Base-by-base conservation (phyloP, 768 basidiomycete species). In the Amanita rimosa region DNA sequence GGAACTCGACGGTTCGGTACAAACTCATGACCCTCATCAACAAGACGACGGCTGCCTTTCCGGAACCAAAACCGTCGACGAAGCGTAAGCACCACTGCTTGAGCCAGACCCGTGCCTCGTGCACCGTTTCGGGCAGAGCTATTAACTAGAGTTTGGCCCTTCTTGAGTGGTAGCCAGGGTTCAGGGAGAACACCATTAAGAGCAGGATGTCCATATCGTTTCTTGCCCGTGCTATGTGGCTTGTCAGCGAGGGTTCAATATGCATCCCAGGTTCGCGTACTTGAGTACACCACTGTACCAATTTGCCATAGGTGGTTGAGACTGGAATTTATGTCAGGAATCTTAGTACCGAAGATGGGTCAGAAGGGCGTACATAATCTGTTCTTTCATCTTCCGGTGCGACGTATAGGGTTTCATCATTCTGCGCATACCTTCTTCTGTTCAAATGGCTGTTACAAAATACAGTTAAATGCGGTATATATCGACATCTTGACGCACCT, bases 301-400 rank as follows among this genome's bases (percentile, higher is more conserved):
- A 57, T 90, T 90, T 11, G 86, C 83, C 89, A 98, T 93, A 0
- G 95, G 95, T 0, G 95, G 94, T 63, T 98, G 95, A 0, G 90
- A 92, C 85, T 93, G 44, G 37, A 51, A 55, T 45, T 26, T 5
- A 36, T 46, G 53, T 55, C 44, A 51, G 50, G 27, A 44, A 57
- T 37, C 2, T 24, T 24, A 24, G 35, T 19, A 36, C 39, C 27
- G 22, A 21, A 31, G 14, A 2, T 14, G 13, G 26, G 33, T 17
- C 46, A 22, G 22, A 33, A 48, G 37, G 1, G 64, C 74, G 52
- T 53, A 85, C 86, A 63, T 94, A 94, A 66, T 94, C 89, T 14
- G 92, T 94, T 29, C 86, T 72, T 56, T 88, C 86, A 60, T 95
- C 93, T 57, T 94, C 91, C 0, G 93, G 93, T 4, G 94, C 95